Evolutionary conservation across 345 rosid genomes (phyloP), one percentile per base, ranked within the genome.

Genomic region (Cardamine resedifolia): DNA sequence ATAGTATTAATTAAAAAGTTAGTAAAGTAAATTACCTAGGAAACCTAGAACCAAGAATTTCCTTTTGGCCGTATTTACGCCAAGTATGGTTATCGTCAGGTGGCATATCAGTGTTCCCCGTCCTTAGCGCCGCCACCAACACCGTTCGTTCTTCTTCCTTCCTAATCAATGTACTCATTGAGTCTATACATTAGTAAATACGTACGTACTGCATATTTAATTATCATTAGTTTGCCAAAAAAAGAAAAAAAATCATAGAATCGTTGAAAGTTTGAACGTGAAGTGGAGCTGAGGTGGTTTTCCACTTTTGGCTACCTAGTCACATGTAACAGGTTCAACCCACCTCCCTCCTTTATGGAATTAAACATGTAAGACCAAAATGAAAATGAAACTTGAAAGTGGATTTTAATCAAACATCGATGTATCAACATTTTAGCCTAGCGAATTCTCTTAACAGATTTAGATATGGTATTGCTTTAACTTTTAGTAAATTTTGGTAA

Each of bases 1-100:
- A 41, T 41, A 30, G 1, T 30, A 30, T 4, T 1, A 43, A 4
- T 24, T 19, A 71, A 23, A n/a, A n/a, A n/a, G n/a, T n/a, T n/a
- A n/a, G 48, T 63, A 30, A 44, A 41, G 73, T 51, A 2, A 49
- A 18, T 28, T 86, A 93, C 98, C 98, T 87, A 7, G 97, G 98
- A 33, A 50, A 86, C 39, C 1, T 83, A 1, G 97, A 85, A 10
- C 85, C 88, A 15, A 90, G 78, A 34, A 93, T 93, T 67, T 93
- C 97, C 71, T 93, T 93, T 63, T 92, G 98, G 4, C 98, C 98
- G 27, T 92, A 92, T 72, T 92, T 92, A 69, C 93, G 81, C 96
- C 98, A 92, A 16, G 92, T 84, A 71, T 57, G 84, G 44, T 87
- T 87, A 66, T 92, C 98, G 10, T 90, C 98, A 1, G 97, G 97